Evolutionary conservation across 345 rosid species (phyloP), one percentile per base, ranked within the genome.

Genomic region (Populus davidiana): DNA sequence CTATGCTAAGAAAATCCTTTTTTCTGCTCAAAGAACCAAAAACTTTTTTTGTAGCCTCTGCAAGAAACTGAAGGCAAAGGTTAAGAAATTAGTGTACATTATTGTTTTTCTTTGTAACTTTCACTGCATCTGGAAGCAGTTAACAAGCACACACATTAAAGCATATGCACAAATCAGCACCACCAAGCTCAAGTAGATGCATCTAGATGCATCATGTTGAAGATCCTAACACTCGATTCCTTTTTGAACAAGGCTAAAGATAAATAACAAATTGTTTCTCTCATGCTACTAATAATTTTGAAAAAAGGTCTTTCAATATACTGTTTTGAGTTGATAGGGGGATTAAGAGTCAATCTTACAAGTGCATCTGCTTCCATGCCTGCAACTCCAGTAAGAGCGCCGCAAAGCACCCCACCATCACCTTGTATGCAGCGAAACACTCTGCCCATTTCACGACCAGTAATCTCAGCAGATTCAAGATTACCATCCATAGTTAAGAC

Each of bases 311-410:
- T 6, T 27, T 17, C 8, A 39, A 6, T 50, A 13, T 20, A 16
- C 33, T 18, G 18, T 38, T 18, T 52, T 49, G 33, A 35, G 29
- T 54, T 27, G 72, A 67, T 27, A 65, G 38, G 59, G 67, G 56
- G 41, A 71, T 21, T 12, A 71, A 69, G 69, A 71, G 36, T 20
- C 64, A 77, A 86, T 86, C 93, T 91, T 92, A 96, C 99, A 77
- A 91, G 76, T 74, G 99, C 94, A 87, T 96, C 98, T 14, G 96
- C 97, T 89, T 93, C 99, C 93, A 96, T 91, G 77, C 96, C 98
- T 77, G 89, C 93, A 80, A 96, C 89, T 81, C 99, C 99, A 69
- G 93, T 84, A 77, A 92, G 95, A 35, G 98, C 88, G 79, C 99
- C 99, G 78, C 97, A 93, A 73, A 93, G 92, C 80, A 93, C 82